Conservation (phyloP, 176 grass and related monocot genomes). For the Phyllostachys edulis region DNA sequence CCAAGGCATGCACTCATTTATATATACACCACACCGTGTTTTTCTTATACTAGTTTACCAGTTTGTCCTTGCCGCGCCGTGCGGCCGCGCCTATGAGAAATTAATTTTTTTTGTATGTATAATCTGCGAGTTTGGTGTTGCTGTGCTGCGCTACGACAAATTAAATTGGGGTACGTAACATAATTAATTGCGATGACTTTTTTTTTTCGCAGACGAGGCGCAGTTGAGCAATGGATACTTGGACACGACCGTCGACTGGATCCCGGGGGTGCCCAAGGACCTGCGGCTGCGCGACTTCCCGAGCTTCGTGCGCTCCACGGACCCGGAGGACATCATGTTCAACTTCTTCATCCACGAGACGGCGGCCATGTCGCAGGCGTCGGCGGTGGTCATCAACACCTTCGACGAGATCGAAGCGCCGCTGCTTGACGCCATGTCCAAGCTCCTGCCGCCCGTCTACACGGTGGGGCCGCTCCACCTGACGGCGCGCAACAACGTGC, state of each 20-base stretch:
- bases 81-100: too few species aligned
- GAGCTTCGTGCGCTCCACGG: slow-evolving; percentile 44
- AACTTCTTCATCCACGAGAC: slow-evolving; percentile 48
- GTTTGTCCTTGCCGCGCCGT: too few species aligned
- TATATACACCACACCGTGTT: neutral
- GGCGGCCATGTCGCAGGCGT: slow-evolving; percentile 31
- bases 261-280: neutral
- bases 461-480: slow-evolving; percentile 38
- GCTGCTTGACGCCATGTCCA: neutral
- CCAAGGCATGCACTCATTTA: neutral
- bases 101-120: too few species aligned
- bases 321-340: slow-evolving; percentile 44
- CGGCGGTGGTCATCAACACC: slow-evolving; percentile 44
- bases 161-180: neutral
- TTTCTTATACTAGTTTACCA: neutral
- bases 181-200: neutral
- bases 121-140: too few species aligned
- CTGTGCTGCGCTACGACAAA: neutral
- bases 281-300: slow-evolving; percentile 43
- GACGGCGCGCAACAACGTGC: slow-evolving; percentile 25
- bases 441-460: slow-evolving; percentile 15
- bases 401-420: slow-evolving; percentile 50
- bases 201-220: neutral
- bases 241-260: slow-evolving; percentile 31
- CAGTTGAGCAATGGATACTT: slow-evolving; percentile 1